A percentile compares a stretch with the other conserved stretches of the same genome.
These are phyloP conservation scores for Aspergillus sp. DNA, from an alignment of 2,329 filamentous ascomycete genomes.

Conservation along the genomic window DNA sequence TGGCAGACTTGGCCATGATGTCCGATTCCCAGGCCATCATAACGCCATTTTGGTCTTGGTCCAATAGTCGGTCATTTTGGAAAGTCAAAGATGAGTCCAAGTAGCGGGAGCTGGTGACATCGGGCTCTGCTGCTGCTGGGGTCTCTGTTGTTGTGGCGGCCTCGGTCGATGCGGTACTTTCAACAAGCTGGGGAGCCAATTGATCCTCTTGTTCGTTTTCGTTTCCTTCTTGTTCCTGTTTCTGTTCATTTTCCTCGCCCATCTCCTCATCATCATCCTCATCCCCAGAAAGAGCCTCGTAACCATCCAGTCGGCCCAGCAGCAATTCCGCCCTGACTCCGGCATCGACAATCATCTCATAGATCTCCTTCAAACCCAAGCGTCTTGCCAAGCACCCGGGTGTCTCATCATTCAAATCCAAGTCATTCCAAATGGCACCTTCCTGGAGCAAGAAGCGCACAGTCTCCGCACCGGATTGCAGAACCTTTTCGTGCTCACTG, in stretches of 20 bases:
- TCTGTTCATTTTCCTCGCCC: slow-evolving; percentile 18
- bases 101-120: slow-evolving; percentile 63
- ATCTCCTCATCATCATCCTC: slow-evolving; percentile 35
- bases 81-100: slow-evolving; percentile 64
- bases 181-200: slow-evolving; percentile 19
- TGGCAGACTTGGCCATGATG: slow-evolving; percentile 76
- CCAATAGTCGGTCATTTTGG: slow-evolving; percentile 63
- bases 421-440: slow-evolving; percentile 96
- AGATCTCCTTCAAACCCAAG: slow-evolving; percentile 65
- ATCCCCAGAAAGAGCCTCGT: slow-evolving; percentile 62
- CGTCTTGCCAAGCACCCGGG: slow-evolving; percentile 78
- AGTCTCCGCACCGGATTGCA: slow-evolving; percentile 62
- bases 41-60: slow-evolving; percentile 72
- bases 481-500: slow-evolving; percentile 21
- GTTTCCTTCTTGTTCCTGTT: slow-evolving; percentile 12
- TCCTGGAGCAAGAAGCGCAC: slow-evolving; percentile 74
- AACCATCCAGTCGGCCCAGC: slow-evolving; percentile 75
- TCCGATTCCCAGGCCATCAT: slow-evolving; percentile 93
- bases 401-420: slow-evolving; percentile 81
- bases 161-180: slow-evolving; percentile 9
- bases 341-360: slow-evolving; percentile 79
- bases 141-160: slow-evolving; percentile 5
- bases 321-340: slow-evolving; percentile 87
- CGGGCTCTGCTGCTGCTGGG: slow-evolving; percentile 16
- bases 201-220: slow-evolving; percentile 29